A percentile compares a stretch with the other conserved stretches of the same genome.
Evolutionary conservation across 2,329 filamentous ascomycete genomes (phyloP).

Genomic region (Geosmithia flava): DNA sequence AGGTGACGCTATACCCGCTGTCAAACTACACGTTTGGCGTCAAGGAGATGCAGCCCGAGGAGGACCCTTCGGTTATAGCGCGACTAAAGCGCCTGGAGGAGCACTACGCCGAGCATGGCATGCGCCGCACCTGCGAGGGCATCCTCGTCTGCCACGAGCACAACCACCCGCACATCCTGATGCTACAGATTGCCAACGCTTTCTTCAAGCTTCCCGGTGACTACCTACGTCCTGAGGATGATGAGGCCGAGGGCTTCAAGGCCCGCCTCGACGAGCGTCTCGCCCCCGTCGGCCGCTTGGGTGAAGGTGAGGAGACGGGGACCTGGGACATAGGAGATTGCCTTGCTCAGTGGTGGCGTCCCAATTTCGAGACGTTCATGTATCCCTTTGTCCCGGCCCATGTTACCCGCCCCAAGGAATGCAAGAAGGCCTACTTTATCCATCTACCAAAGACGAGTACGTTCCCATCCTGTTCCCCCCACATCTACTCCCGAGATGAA

Average conservation of each 20-base stretch:
- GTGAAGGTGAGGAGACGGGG: conserved; percentile 70
- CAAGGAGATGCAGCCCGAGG: conserved; percentile 95
- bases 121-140: conserved; percentile 94
- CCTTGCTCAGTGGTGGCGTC: conserved; percentile 95
- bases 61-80: conserved; percentile 90
- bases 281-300: conserved; percentile 77
- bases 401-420: conserved; percentile 93
- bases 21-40: conserved; percentile 99
- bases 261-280: conserved; percentile 81
- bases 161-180: conserved; percentile 96
- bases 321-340: conserved; percentile 95
- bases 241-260: conserved; percentile 94
- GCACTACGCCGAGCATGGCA: conserved; percentile 83
- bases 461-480: conserved; percentile 13
- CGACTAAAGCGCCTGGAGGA: conserved; percentile 91
- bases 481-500: not conserved
- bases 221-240: conserved; percentile 79
- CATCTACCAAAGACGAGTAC: conserved; percentile 83
- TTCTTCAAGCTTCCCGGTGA: conserved; percentile 99
- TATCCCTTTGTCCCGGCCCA: conserved; percentile 96
- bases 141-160: conserved; percentile 97
- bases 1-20: conserved; percentile 84
- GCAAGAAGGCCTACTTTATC: conserved; percentile 98
- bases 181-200: conserved; percentile 98
- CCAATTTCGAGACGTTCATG: conserved; percentile 99